Evolutionary conservation across 495 filamentous ascomycete genomes (phyloP).

Genomic region (Cudoniella acicularis): DNA sequence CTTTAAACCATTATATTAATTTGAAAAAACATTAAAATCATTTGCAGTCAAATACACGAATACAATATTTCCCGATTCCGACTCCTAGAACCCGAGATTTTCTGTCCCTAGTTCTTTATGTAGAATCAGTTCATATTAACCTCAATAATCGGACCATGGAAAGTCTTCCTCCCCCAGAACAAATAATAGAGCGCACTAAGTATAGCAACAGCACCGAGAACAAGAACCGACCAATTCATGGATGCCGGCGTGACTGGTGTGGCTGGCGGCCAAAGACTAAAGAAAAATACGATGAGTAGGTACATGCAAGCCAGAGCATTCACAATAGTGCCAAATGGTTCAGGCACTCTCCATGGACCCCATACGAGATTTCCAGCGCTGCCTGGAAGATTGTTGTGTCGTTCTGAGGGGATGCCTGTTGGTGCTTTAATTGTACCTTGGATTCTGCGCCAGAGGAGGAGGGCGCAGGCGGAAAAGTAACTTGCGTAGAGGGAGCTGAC

Average conservation of each 20-base stretch:
- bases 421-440: constrained; percentile 1
- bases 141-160: constrained; percentile 13
- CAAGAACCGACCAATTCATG: constrained; percentile 46
- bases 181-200: constrained; percentile 3
- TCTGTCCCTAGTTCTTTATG: no score
- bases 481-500: constrained; percentile 40
- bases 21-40: no score
- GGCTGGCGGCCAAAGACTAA: constrained; percentile 34
- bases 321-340: constrained; percentile 30
- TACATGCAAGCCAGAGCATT: constrained; percentile 31
- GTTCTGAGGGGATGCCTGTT: no score
- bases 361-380: background rate
- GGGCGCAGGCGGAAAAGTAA: constrained; percentile 38
- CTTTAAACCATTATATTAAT: no score
- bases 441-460: constrained; percentile 27
- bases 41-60: no score
- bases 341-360: constrained; percentile 39
- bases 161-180: background rate
- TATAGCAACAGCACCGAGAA: constrained; percentile 23
- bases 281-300: constrained; percentile 25
- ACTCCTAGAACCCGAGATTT: no score
- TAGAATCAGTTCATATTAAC: no score
- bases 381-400: background rate
- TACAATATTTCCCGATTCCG: no score
- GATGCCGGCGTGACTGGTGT: constrained; percentile 29